Evolutionary conservation across 345 rosid species (phyloP), one percentile per base, ranked within the genome.

Genomic region (Gossypium arboreum): DNA sequence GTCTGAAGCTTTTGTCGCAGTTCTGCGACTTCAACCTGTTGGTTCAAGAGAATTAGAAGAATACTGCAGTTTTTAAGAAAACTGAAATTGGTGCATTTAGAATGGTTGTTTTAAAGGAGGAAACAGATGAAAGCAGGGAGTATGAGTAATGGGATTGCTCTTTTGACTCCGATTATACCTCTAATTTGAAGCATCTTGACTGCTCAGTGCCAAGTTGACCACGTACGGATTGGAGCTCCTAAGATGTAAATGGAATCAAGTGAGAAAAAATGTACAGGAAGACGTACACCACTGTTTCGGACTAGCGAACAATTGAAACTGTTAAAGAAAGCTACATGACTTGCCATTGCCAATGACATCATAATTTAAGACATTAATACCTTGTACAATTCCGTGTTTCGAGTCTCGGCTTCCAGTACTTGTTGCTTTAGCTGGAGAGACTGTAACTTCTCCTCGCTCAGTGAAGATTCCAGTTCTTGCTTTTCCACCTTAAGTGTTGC

Each of bases 151-250:
- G 8, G 22, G 7, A 22, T 58, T 47, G 24, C 17, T 60, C 56
- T 73, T 45, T 73, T 70, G 64, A 66, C 20, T 44, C 41, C 48
- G 54, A 54, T 52, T 62, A 60, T 78, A 96, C 99, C 98, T 96
- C 99, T 43, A 96, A 83, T 90, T 96, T 93, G 86, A 96, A 96
- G 81, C 98, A 92, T 76, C 99, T 86, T 17, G 98, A 93, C 83
- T 93, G 99, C 82, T 93, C 99, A 7, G 95, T 84, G 50, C 94
- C 97, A 80, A 93, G 98, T 81, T 93, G 99, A 76, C 97, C 85
- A 22, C 99, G 98, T 57, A 92, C 89, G 54, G 98, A 91, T 79
- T 93, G 99, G 77, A 93, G 98, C 82, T 93, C 99, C 99, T 96
- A 58, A 54, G 73, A 72, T 60, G 61, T 45, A 44, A 60, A 69